Conservation (phyloP, 176 grass and related monocot genomes). For the Alloteropsis semialata region DNA sequence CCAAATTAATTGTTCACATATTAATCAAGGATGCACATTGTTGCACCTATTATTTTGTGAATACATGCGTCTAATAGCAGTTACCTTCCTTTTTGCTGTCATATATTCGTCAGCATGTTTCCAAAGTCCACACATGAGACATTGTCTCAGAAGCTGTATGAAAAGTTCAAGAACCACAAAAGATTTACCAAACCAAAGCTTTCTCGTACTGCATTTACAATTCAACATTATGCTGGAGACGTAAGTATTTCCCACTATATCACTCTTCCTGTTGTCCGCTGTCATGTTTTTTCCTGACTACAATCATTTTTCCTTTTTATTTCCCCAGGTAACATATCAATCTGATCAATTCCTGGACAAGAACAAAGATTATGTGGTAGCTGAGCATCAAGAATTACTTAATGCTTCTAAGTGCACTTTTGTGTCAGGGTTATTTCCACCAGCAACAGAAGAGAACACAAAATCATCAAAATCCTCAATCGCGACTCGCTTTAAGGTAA, state of each 20-base stretch:
- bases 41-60: conserved; percentile 23
- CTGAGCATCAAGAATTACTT: conserved; percentile 86
- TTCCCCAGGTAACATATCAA: conserved; percentile 72
- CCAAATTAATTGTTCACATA: conserved; percentile 24
- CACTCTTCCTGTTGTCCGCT: neutral
- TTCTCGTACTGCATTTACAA: conserved; percentile 80
- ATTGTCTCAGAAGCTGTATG: conserved; percentile 74
- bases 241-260: conserved; percentile 53
- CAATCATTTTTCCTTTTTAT: conserved; percentile 18
- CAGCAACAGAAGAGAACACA: conserved; percentile 74
- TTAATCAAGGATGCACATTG: neutral
- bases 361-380: conserved; percentile 97
- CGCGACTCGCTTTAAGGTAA: conserved; percentile 87
- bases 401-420: conserved; percentile 86
- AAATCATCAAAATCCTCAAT: conserved; percentile 98
- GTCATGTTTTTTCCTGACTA: conserved; percentile 9
- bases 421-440: conserved; percentile 75
- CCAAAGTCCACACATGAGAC: conserved; percentile 88
- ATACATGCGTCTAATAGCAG: conserved; percentile 35
- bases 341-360: conserved; percentile 92
- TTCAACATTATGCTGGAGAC: conserved; percentile 95
- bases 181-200: conserved; percentile 89
- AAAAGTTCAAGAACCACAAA: conserved; percentile 89
- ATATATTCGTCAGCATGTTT: conserved; percentile 70
- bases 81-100: conserved; percentile 6